phyloP scores from a whole-genome alignment of 768 basidiomycete genomes.

The Lactarius vividus region DNA sequence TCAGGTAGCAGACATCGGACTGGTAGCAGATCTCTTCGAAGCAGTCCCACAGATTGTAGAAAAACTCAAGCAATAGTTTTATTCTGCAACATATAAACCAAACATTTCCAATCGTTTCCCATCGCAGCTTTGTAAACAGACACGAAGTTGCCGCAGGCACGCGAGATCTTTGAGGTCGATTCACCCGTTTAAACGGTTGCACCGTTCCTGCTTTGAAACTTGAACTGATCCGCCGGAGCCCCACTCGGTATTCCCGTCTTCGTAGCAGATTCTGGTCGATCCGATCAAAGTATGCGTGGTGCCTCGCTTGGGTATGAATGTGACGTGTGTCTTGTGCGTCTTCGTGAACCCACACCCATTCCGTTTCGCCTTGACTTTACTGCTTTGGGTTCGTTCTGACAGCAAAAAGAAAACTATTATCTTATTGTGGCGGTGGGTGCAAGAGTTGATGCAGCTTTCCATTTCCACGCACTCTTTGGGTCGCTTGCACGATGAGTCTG shows the following conservation, averaged over 20 bases:
- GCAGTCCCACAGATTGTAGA: conserved; percentile 87
- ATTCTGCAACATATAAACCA: conserved; percentile 6
- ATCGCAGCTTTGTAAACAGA: neutral
- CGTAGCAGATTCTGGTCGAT: neutral
- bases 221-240: conserved; percentile 1
- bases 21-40: conserved; percentile 91
- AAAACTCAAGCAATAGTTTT: conserved; percentile 60
- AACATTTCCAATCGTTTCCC: neutral
- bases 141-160: neutral
- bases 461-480: neutral
- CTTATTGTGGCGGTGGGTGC: neutral
- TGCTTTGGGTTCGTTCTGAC: neutral
- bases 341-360: conserved; percentile 9
- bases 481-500: neutral
- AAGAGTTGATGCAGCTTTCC: neutral
- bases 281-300: neutral
- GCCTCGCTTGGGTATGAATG: neutral
- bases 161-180: neutral
- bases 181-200: neutral
- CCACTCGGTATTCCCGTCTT: conserved; percentile 1
- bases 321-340: neutral
- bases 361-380: neutral
- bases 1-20: conserved; percentile 94
- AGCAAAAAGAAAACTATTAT: neutral
- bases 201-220: neutral